Evolutionary conservation across 2,329 filamentous ascomycete species (phyloP).

Genomic region (Scytalidium lignicola): DNA sequence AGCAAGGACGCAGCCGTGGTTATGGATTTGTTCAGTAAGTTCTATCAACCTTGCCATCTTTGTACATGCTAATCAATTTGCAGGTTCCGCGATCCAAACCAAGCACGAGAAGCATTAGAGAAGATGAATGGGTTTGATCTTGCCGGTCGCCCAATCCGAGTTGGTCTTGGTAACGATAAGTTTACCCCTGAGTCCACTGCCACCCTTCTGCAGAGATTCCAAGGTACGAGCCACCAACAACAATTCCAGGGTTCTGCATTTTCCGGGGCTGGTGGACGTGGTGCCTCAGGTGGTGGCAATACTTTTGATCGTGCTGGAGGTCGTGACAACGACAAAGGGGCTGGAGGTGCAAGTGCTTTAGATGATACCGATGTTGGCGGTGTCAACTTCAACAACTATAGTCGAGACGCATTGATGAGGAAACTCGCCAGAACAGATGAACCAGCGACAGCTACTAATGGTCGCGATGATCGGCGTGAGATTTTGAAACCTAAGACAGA

Average conservation of each 20-base stretch:
- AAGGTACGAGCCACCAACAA: slow-evolving; percentile 65
- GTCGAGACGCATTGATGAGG: slow-evolving; percentile 95
- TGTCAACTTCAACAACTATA: slow-evolving; percentile 99
- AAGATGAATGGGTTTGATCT: slow-evolving; percentile 99
- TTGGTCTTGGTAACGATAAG: slow-evolving; percentile 99
- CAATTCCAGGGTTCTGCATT: slow-evolving; percentile 86
- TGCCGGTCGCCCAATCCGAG: slow-evolving; percentile 92
- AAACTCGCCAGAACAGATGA: slow-evolving; percentile 97
- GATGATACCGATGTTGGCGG: slow-evolving; percentile 97
- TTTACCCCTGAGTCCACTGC: slow-evolving; percentile 96
- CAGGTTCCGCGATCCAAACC: slow-evolving; percentile 82
- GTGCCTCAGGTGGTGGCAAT: slow-evolving; percentile 62
- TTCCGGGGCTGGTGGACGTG: slow-evolving; percentile 83
- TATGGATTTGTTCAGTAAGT: slow-evolving; percentile 99
- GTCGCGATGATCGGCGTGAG: slow-evolving; percentile 57
- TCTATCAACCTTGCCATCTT: background rate
- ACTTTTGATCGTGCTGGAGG: slow-evolving; percentile 88
- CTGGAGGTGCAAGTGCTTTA: slow-evolving; percentile 84
- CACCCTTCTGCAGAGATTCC: slow-evolving; percentile 87
- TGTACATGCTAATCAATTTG: slow-evolving; percentile 29
- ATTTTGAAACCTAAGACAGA: slow-evolving; percentile 75
- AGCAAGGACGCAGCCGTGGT: slow-evolving; percentile 81
- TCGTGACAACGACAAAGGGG: slow-evolving; percentile 81
- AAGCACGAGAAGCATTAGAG: slow-evolving; percentile 91
- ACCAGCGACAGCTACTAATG: slow-evolving; percentile 53